Evolutionary conservation across 2,329 filamentous ascomycete species (phyloP), one percentile per base, ranked within the genome.

Genomic region (Xylaria sp.): DNA sequence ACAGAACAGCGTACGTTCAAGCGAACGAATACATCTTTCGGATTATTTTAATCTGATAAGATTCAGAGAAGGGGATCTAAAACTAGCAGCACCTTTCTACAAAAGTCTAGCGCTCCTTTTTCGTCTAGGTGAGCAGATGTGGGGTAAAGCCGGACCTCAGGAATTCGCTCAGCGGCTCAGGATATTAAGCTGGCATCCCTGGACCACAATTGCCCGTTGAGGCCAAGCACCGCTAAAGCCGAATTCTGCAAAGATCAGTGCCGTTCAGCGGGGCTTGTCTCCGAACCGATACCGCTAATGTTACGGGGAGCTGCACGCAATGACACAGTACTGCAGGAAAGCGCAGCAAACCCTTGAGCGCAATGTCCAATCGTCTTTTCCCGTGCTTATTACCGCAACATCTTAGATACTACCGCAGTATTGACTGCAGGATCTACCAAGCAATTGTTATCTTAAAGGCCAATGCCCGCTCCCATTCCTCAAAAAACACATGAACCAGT

Each of bases 221-320:
- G 17, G 53, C 59, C 59, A 66, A 66, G 65, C 7, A 42, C 11
- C 26, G 44, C 17, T 54, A 59, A 66, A 6, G 59, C 65, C 38
- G 48, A 28, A 67, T 63, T 63, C 54, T 46, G 65, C 54, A 59
- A 63, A 48, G 65, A 67, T 63, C 59, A 53, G 54, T 38, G 17
- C 36, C 48, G 60, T n/a, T 63, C 17, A 6, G 65, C 40, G 65
- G 54, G 54, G 42, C 28, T 59, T 26, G 57, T 56, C 38, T 54
- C 63, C 48, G 63, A 60, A 59, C 48, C 63, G 51, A 28, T 38
- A 26, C 57, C 48, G 42, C 63, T 60, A 44, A 31, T 9, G 57
- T 60, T 56, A 60, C 57, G 63, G 57, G 33, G 20, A 44, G 53
- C 63, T 65, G 56, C 63, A 65, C 57, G 63, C 48, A 60, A 65